Evolutionary conservation across 2,329 filamentous ascomycete species (phyloP).

Genomic region (Venturiaceae sp.): DNA sequence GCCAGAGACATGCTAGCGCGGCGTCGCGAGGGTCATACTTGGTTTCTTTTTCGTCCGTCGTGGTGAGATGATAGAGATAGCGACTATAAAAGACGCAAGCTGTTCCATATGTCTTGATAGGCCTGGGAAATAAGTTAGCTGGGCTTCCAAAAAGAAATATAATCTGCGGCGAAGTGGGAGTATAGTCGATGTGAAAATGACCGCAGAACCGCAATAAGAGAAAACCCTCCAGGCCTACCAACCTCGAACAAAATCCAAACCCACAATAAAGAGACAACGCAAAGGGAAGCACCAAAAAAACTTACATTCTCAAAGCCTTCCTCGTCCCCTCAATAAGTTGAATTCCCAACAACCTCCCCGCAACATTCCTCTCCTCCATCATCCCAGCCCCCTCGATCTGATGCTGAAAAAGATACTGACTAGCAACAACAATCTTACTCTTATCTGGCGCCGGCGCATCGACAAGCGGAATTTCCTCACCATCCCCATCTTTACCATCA

Average conservation of each 20-base stretch:
- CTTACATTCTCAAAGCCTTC: conserved; percentile 5
- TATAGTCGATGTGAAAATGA: too few relatives aligned
- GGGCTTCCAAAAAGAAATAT: neutral
- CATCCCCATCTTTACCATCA: neutral
- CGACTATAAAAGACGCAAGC: conserved; percentile 91
- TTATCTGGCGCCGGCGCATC: conserved; percentile 5
- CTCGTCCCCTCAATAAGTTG: conserved; percentile 2
- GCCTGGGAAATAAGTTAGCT: conserved; percentile 38
- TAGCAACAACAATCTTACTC: conserved; percentile 7
- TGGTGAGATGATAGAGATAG: conserved; percentile 43
- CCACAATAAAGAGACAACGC: neutral
- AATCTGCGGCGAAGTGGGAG: neutral
- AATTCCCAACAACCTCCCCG: conserved; percentile 1
- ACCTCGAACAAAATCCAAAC: too few relatives aligned
- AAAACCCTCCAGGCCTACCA: too few relatives aligned
- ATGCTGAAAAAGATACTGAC: conserved; percentile 5
- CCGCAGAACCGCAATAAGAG: too few relatives aligned
- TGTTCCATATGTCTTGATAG: conserved; percentile 84
- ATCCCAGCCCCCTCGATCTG: conserved; percentile 5
- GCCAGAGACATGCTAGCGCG: conserved; percentile 77
- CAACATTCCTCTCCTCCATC: conserved; percentile 5
- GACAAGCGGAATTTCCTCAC: neutral
- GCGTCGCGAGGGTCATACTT: conserved; percentile 45
- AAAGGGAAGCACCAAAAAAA: neutral
- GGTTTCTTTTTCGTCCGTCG: neutral